Base-by-base conservation (phyloP, 2,329 filamentous ascomycete species). In the Massarina eburnea region DNA sequence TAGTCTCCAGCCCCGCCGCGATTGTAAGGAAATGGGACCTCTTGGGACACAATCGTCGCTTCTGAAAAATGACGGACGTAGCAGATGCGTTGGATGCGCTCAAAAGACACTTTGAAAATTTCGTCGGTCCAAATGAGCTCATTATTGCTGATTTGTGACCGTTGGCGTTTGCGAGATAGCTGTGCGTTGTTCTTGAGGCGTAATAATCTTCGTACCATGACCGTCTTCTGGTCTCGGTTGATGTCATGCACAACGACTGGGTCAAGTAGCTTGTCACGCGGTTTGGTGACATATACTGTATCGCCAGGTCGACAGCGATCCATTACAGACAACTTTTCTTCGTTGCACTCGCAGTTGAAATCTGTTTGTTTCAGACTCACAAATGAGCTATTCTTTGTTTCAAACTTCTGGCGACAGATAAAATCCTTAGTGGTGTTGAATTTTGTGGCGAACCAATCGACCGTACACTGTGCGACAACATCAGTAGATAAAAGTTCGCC, bases 331-430 rank as follows among this genome's bases (percentile, higher is more conserved):
- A 27, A 3, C 41, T 54, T 42, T 42, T 48, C 7, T 53, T 19
- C 52, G n/a, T 50, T 39, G 55, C 62, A 82, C 68, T 19, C 53
- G 54, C 86, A 89, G 3, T 36, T 53, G 24, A 84, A 73, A 54
- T 91, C 82, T 0, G 68, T 55, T 3, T 76, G 49, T 8, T 76
- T 64, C 0, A 91, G 66, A 0, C 80, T 81, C 0, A 82, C 70
- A 73, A 88, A 91, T 14, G 80, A 77, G 2, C 80, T 79, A 1
- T 85, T 76, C 1, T 76, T 70, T 1, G 78, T 76, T 1, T 82
- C 61, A 54, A 89, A 92, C 0, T 81, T 85, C 54, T 89, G 85
- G 0, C 89, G 79, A 2, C 91, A 78, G 49, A 92, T 88, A 36
- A 85, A 81, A 3, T 57, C 44, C 2, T 54, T 70, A 0, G 57